These are phyloP conservation scores for Viola pubescens DNA, from an alignment of 441 rosid species.

Conservation along the genomic window DNA sequence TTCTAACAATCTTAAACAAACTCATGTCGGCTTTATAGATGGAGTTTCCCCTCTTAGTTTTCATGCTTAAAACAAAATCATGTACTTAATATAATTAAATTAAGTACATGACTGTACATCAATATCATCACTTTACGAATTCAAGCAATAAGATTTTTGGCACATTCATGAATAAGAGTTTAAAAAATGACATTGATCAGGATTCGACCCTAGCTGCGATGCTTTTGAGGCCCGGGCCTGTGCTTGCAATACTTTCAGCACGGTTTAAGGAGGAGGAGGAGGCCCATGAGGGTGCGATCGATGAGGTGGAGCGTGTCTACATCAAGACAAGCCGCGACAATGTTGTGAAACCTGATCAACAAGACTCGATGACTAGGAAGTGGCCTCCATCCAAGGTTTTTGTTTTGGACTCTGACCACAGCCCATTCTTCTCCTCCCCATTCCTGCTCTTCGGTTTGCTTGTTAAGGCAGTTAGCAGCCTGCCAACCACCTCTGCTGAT, in stretches of 20 bases:
- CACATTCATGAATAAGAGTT: too few relatives aligned
- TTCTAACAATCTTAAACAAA: neutral
- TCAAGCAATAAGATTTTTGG: neutral
- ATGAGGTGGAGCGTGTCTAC: constrained; percentile 41
- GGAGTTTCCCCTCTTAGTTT: too few relatives aligned
- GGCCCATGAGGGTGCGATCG: constrained; percentile 7
- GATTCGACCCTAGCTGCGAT: constrained; percentile 49
- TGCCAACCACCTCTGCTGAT: constrained; percentile 19
- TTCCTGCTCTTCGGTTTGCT: constrained; percentile 56
- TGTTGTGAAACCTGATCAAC: constrained; percentile 57
- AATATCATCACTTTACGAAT: too few relatives aligned
- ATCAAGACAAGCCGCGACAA: constrained; percentile 48
- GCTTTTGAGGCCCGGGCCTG: constrained; percentile 61
- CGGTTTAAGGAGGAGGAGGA: constrained; percentile 18
- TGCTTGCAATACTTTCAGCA: constrained; percentile 39
- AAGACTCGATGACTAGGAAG: constrained; percentile 49
- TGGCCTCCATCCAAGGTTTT: constrained; percentile 61
- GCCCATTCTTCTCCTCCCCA: constrained; percentile 70
- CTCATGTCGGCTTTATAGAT: neutral
- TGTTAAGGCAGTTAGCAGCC: constrained; percentile 35
- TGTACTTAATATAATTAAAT: too few relatives aligned
- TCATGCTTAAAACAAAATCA: too few relatives aligned
- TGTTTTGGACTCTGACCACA: constrained; percentile 62
- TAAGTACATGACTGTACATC: too few relatives aligned
- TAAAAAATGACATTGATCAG: constrained; percentile 15